These are phyloP conservation scores for Fusarium buharicum DNA, from an alignment of 2,329 filamentous ascomycete species.

Conservation along the genomic window DNA sequence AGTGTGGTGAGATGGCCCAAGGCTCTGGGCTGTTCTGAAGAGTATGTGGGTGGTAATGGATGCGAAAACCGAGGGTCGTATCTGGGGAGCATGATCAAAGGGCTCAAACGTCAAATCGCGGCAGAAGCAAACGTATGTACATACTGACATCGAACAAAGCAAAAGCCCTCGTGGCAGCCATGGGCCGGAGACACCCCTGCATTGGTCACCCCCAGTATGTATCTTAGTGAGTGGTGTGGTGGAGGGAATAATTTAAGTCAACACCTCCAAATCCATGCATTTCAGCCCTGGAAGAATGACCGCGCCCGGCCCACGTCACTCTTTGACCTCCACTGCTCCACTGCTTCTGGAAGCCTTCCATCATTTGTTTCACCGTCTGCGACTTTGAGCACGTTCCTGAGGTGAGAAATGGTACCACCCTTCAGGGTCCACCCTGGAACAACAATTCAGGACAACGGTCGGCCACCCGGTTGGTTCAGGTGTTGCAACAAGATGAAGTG, in stretches of 20 bases:
- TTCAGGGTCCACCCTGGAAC: constrained; percentile 35
- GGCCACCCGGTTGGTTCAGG: constrained; percentile 36
- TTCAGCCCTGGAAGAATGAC: constrained; percentile 37
- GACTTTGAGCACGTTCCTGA: constrained; percentile 37
- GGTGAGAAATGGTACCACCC: constrained; percentile 13
- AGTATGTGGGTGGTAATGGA: constrained; percentile 1
- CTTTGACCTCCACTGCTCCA: constrained; percentile 24
- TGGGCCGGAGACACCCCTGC: constrained; percentile 44
- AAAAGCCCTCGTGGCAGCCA: constrained; percentile 44
- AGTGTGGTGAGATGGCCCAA: constrained; percentile 20
- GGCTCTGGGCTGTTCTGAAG: background rate
- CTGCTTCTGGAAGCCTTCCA: constrained; percentile 47
- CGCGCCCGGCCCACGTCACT: constrained; percentile 26
- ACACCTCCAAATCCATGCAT: constrained; percentile 26
- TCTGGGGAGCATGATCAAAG: constrained; percentile 31
- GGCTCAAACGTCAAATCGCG: constrained; percentile 34
- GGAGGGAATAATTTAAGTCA: constrained; percentile 6
- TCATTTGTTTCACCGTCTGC: constrained; percentile 44
- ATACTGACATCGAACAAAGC: constrained; percentile 29
- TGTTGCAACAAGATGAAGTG: constrained; percentile 25
- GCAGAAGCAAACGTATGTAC: constrained; percentile 39
- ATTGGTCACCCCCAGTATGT: constrained; percentile 13
- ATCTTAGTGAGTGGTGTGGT: constrained; percentile 25
- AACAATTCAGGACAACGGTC: constrained; percentile 31
- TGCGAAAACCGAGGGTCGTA: constrained; percentile 17